These are phyloP conservation scores for Dioszegia hungarica DNA, from an alignment of 768 basidiomycete genomes.

Conservation along the genomic window DNA sequence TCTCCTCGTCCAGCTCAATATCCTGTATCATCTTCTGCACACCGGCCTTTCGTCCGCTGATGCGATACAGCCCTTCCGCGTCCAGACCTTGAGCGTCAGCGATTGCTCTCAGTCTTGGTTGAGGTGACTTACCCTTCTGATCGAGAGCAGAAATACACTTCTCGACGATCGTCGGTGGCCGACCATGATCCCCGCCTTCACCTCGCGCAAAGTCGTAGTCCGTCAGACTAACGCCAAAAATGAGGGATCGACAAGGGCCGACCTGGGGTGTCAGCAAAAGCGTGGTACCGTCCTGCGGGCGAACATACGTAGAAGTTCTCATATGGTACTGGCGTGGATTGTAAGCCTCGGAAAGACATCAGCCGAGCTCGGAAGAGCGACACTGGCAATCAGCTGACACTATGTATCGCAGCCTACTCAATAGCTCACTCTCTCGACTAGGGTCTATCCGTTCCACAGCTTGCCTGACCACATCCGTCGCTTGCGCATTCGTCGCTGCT, in stretches of 20 bases:
- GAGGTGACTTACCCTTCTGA: slow-evolving; percentile 57
- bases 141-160: slow-evolving; percentile 82
- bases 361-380: slow-evolving; percentile 27
- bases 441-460: slow-evolving; percentile 66
- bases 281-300: slow-evolving; percentile 17
- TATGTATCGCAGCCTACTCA: neutral
- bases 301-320: slow-evolving; percentile 45
- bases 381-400: slow-evolving; percentile 24
- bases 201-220: slow-evolving; percentile 82
- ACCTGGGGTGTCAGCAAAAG: slow-evolving; percentile 63
- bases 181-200: slow-evolving; percentile 59
- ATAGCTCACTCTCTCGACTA: slow-evolving; percentile 60
- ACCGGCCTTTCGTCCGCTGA: slow-evolving; percentile 61
- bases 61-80: slow-evolving; percentile 46
- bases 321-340: slow-evolving; percentile 36
- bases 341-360: slow-evolving; percentile 7
- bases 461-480: slow-evolving; percentile 62
- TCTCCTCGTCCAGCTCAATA: slow-evolving; percentile 74
- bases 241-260: slow-evolving; percentile 78
- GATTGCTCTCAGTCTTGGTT: neutral
- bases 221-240: slow-evolving; percentile 80
- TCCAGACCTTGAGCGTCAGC: slow-evolving; percentile 28
- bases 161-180: slow-evolving; percentile 66
- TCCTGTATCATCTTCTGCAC: slow-evolving; percentile 83
- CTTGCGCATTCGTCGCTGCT: slow-evolving; percentile 65